Base-by-base conservation (phyloP, 2,329 filamentous ascomycete species). In the Ophiostoma tasmaniense region DNA sequence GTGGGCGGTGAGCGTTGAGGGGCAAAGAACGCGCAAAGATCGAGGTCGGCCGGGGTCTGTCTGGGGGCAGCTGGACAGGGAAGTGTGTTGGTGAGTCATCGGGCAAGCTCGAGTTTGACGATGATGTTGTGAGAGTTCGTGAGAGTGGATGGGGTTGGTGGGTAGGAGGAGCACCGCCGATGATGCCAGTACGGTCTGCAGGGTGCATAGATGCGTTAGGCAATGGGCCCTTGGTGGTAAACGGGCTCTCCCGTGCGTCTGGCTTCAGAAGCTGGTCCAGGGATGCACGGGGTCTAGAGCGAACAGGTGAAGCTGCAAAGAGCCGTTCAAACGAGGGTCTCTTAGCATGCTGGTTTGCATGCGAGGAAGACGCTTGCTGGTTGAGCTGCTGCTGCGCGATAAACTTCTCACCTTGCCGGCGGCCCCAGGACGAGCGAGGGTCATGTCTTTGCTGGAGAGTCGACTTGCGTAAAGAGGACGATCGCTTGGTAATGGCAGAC, bases 371-470 rank as follows among this genome's bases (percentile, higher is more conserved):
- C 62, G 64, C 17, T 33, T 50, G 66, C 42, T 69, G 61, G 28
- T 67, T 68, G n/a, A 70, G 68, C 91, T 71, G 68, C 91, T 76
- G 65, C 66, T 81, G 83, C 7, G 83, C 81, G 59, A 86, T 76
- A 67, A 85, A 83, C 70, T 84, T 82, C 71, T 85, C 87, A 66
- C 83, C 87, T 59, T 83, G 83, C 70, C 87, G 81, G 68, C 85
- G 81, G 52, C 86, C 86, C 81, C 84, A 88, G 68, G 83, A 91
- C 13, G 83, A 84, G 69, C 89, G 86, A 52, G 90, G 89, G 59
- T 87, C 85, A 71, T 90, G 86, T 55, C 94, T 89, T 78, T 97
- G 93, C 76, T 96, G 92, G 30, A 97, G 79, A 0, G 94, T 97
- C 2, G 93, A 96, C 76, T 90, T 93, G 70, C 94, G 86, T 66